Base-by-base conservation (phyloP, 2,329 filamentous ascomycete genomes). In the Hypoxylon sp. region DNA sequence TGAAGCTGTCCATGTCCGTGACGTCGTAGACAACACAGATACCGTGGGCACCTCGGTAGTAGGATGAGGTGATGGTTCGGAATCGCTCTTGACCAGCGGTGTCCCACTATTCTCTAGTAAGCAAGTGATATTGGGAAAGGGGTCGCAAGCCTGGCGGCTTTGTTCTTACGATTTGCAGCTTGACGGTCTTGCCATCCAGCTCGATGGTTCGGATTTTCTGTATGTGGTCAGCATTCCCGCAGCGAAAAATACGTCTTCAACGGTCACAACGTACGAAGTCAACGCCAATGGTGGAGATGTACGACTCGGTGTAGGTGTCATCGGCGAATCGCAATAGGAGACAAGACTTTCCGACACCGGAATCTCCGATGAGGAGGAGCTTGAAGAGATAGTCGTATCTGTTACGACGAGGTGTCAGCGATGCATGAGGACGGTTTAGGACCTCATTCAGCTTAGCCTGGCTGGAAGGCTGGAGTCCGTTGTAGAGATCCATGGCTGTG, bases 301-400 rank as follows among this genome's bases (percentile, higher is more conserved):
- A 99, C 80, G 92, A 97, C 85, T 98, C 95, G 66, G 95, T 99
- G 86, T 98, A 99, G 80, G 95, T 98, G 78, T 97, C 94, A 79
- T 97, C 95, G 78, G 95, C 95, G 78, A 99, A 99, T 84, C 95
- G 93, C 79, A 99, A 87, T 73, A 99, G 87, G 84, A 99, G 81
- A 84, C 95, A 99, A 78, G 95, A 99, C 91, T 99, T 99, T 91
- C 95, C 95, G 77, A 99, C 95, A 89, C 95, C 95, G 80, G 95
- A 99, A 81, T 99, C 95, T 82, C 95, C 95, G 89, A 99, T 99
- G 85, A 99, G 94, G 82, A 99, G 92, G 72, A 99, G 93, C 90
- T 99, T 99, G 90, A 99, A 99, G 78, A 99, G 93, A 82, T 99
- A 99, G 81, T 99, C 95, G 91, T 99, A 99, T 95, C 95, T 98